These are phyloP conservation scores for Aspergillus baeticus DNA, from an alignment of 495 filamentous ascomycete genomes.

Conservation along the genomic window DNA sequence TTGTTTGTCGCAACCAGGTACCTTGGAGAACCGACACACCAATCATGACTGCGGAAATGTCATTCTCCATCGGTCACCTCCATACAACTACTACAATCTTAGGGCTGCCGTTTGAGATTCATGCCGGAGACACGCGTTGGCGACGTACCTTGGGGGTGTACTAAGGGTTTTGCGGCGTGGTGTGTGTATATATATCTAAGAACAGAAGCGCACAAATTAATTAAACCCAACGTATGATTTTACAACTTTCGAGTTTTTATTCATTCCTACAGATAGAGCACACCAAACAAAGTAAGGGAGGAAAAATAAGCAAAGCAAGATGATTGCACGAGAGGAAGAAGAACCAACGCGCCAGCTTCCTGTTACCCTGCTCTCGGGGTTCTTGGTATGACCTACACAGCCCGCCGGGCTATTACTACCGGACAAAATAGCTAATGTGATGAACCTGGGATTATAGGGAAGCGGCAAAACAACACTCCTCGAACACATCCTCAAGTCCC, in stretches of 20 bases:
- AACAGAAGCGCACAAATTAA: background rate
- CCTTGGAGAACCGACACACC: background rate
- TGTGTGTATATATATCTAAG: background rate
- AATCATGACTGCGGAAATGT: background rate
- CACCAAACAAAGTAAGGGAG: no score
- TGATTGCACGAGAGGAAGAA: background rate
- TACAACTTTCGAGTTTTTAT: no score
- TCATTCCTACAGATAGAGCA: no score
- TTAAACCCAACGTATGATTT: no score
- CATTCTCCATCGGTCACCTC: background rate
- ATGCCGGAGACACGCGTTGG: background rate
- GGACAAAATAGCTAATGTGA: no score
- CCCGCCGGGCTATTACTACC: no score
- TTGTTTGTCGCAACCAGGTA: background rate
- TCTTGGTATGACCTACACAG: slow-evolving; percentile 37
- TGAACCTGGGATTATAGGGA: slow-evolving; percentile 31
- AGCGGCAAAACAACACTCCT: slow-evolving; percentile 59
- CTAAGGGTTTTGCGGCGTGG: background rate
- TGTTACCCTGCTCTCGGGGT: slow-evolving; percentile 48
- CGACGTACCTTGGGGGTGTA: slow-evolving; percentile 6
- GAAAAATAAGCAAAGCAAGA: no score
- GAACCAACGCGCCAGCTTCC: slow-evolving; percentile 29
- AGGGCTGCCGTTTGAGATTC: no score
- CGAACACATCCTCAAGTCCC: slow-evolving; percentile 51
- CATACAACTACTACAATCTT: no score